Evolutionary conservation across 352 stramenopile genomes (phyloP), one percentile per base, ranked within the genome.

Genomic region (Saprolegnia diclina): DNA sequence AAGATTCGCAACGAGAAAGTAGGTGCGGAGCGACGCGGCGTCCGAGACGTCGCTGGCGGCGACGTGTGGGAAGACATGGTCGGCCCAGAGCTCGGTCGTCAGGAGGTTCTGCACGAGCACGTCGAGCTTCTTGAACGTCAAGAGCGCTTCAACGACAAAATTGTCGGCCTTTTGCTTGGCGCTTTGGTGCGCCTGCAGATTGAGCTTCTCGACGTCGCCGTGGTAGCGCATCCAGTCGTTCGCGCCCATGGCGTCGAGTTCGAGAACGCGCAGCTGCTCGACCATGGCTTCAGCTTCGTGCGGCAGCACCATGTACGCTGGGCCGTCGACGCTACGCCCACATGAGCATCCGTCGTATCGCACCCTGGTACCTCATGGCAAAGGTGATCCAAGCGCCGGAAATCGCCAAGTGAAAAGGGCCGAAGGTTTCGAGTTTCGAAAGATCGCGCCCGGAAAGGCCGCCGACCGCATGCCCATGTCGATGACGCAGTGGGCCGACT

Each of bases 141-240:
- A 72, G 52, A 98, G 64, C 37, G 75, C 81, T 71, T 98, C 94
- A 56, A 98, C 75, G 40, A 98, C 89, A 72, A 97, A 98, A 74
- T 97, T 96, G 74, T 98, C 94, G 50, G 90, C 79, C 46, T 92
- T 91, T 55, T 73, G 78, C 76, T 95, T 90, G 0, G 91, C 90
- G 14, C 88, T 97, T 70, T 97, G 91, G 65, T 97, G 90, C 32
- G 91, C 88, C 71, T 98, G 92, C 11, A 97, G 57, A 64, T 98
- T 98, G 53, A 98, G 74, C 72, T 97, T 97, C 72, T 98, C 88
- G 57, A 98, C 78, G 11, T 67, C 67, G 54, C 92, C 74, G 72
- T 98, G 91, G 68, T 98, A 81, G 35, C 84, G 62, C 45, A 98
- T 83, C 91, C 93, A 98, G 52, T 78, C 65, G 7, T 73, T 75